Evolutionary conservation across 257 asterid species (phyloP).

Genomic region (Galeopsis tetrahit): DNA sequence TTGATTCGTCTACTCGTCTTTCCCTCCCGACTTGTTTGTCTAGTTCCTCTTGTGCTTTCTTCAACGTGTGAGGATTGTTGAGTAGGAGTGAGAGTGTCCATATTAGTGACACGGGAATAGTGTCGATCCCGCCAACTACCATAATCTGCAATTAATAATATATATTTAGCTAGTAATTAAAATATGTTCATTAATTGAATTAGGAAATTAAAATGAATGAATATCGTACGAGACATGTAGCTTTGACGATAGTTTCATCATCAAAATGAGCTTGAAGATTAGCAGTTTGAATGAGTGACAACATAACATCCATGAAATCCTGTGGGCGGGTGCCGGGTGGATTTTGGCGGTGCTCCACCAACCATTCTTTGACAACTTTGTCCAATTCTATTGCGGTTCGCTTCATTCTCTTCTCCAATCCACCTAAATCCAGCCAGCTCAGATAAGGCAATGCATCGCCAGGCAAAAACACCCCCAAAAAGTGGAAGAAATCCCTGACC

Average conservation of each 20-base stretch:
- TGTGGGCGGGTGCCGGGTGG: constrained; percentile 10
- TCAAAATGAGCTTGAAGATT: constrained; percentile 5
- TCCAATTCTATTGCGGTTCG: not conserved
- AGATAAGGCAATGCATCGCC: constrained; percentile 27
- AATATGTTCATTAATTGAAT: too few species aligned
- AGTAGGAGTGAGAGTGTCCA: not conserved
- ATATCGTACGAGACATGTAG: constrained; percentile 13
- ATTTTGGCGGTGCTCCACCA: constrained; percentile 24
- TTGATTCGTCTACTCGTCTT: not conserved
- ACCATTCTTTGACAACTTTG: not conserved
- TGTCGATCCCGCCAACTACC: not conserved
- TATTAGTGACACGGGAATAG: not conserved
- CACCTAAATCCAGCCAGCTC: constrained; percentile 20
- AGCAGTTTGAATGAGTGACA: not conserved
- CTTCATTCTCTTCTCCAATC: constrained; percentile 28
- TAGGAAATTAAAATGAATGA: too few species aligned
- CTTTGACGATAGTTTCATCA: constrained; percentile 24
- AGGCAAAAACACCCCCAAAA: not conserved
- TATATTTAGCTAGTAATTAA: too few species aligned
- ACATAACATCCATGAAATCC: constrained; percentile 33
- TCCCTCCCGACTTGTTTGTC: not conserved
- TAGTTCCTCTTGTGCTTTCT: not conserved
- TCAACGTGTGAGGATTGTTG: not conserved
- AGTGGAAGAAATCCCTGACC: constrained; percentile 32
- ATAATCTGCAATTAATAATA: not conserved